Conservation (phyloP, 1,139 yeast genomes). For the Candida sp. region DNA sequence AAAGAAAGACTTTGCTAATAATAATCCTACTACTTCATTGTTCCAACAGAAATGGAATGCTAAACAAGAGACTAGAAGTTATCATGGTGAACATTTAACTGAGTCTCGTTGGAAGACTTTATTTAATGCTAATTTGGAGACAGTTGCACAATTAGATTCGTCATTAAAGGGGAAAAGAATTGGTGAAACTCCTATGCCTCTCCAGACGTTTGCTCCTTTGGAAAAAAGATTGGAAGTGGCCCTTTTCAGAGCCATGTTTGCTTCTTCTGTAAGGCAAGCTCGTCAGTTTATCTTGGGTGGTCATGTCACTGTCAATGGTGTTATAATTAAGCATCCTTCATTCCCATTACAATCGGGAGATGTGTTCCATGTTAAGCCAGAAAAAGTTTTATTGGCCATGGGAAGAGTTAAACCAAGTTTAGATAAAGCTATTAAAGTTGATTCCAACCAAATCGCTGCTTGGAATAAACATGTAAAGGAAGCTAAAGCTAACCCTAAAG, state of each 20-base stretch:
- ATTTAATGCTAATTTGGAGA: conserved; percentile 71
- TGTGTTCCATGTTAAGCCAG: conserved; percentile 81
- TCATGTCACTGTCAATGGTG: conserved; percentile 83
- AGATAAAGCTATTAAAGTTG: conserved; percentile 62
- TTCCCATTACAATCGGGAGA: conserved; percentile 83
- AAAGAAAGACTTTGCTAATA: conserved; percentile 35
- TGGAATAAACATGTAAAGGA: conserved; percentile 72
- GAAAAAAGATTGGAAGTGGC: conserved; percentile 92
- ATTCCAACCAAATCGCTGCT: conserved; percentile 63
- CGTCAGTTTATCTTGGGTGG: conserved; percentile 84
- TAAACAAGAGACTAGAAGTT: conserved; percentile 89
- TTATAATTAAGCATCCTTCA: conserved; percentile 72
- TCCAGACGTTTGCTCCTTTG: conserved; percentile 85
- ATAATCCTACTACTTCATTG: conserved; percentile 51
- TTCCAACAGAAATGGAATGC: conserved; percentile 93
- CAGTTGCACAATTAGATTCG: conserved; percentile 84
- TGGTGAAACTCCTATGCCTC: conserved; percentile 71
- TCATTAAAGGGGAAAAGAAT: conserved; percentile 60
- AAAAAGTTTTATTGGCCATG: conserved; percentile 78
- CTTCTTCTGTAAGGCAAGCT: conserved; percentile 92
- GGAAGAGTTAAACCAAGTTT: conserved; percentile 82
- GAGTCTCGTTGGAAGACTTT: conserved; percentile 73
- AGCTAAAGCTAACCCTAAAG: conserved; percentile 57
- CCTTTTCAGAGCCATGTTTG: conserved; percentile 87
- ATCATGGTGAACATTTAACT: conserved; percentile 92